phyloP scores from a whole-genome alignment of 2,329 filamentous ascomycete genomes.

The Aspergillus aculeatinus region DNA sequence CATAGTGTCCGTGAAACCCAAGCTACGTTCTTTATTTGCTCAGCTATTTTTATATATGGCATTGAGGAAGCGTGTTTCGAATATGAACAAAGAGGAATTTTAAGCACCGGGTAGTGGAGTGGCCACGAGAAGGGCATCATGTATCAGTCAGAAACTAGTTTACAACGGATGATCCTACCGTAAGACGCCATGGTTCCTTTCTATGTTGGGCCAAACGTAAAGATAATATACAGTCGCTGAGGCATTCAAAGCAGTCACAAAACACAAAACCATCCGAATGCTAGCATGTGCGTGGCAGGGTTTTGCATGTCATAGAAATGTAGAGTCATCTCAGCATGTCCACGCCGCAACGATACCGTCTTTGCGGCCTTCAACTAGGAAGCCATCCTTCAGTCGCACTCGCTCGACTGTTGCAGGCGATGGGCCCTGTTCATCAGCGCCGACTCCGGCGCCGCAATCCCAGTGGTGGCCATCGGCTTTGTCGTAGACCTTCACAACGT shows the following conservation, averaged over 20 bases:
- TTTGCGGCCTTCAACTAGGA: constrained; percentile 82
- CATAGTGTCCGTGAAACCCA: not conserved
- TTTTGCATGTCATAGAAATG: not conserved
- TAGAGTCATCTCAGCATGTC: constrained; percentile 59
- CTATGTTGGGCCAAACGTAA: not conserved
- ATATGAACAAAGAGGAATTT: not conserved
- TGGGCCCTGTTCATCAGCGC: constrained; percentile 63
- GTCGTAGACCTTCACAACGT: constrained; percentile 96
- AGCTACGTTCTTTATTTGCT: not conserved
- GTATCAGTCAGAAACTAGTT: not conserved
- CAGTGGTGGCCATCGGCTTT: constrained; percentile 94
- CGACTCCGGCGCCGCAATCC: constrained; percentile 86
- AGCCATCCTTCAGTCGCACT: constrained; percentile 90
- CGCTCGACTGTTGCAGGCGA: constrained; percentile 72
- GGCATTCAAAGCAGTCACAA: constrained; percentile 12
- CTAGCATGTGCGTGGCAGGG: constrained; percentile 11
- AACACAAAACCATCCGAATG: constrained; percentile 7
- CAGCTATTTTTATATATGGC: not conserved
- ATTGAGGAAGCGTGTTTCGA: not conserved
- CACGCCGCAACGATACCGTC: constrained; percentile 90
- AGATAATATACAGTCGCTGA: constrained; percentile 20
- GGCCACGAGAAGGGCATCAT: not conserved
- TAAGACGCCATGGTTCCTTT: not conserved
- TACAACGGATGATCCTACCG: not conserved
- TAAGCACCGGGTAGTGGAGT: not conserved